Percentiles rank a stretch among this genome's conserved stretches.
phyloP scores from a whole-genome alignment of 148 eudicot genomes.

The Silene conica region DNA sequence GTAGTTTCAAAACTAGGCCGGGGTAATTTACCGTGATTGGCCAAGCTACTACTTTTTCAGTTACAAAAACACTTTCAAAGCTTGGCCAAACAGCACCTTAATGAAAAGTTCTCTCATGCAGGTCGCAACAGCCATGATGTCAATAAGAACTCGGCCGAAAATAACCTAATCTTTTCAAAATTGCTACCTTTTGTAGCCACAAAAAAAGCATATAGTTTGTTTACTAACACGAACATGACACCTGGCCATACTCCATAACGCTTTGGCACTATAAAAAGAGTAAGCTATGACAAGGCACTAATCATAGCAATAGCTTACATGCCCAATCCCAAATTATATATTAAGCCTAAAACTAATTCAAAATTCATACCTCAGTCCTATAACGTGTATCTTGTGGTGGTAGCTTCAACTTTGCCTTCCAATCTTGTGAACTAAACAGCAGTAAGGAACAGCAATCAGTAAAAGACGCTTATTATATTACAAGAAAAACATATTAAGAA shows the following conservation, averaged over 20 bases:
- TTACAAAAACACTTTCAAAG: too few relatives aligned
- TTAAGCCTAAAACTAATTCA: background rate
- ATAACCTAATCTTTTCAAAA: background rate
- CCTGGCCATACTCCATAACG: background rate
- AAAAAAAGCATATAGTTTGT: background rate
- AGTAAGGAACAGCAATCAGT: background rate
- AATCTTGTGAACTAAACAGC: slow-evolving; percentile 46
- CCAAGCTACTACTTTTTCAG: too few relatives aligned
- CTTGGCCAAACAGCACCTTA: too few relatives aligned
- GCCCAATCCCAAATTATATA: background rate
- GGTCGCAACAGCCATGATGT: background rate
- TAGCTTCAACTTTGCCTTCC: slow-evolving; percentile 52
- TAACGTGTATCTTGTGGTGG: slow-evolving; percentile 61
- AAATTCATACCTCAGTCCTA: slow-evolving; percentile 52
- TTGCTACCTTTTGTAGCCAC: background rate
- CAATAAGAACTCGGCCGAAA: background rate
- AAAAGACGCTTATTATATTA: background rate
- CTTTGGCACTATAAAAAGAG: background rate
- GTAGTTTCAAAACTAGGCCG: too few relatives aligned
- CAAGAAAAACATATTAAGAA: background rate
- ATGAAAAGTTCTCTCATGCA: background rate
- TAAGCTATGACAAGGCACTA: background rate
- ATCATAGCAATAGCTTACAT: background rate
- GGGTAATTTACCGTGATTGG: too few relatives aligned
- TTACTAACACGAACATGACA: background rate